Base-by-base conservation (phyloP, 495 filamentous ascomycete genomes). In the Apiosordaria backusii region DNA sequence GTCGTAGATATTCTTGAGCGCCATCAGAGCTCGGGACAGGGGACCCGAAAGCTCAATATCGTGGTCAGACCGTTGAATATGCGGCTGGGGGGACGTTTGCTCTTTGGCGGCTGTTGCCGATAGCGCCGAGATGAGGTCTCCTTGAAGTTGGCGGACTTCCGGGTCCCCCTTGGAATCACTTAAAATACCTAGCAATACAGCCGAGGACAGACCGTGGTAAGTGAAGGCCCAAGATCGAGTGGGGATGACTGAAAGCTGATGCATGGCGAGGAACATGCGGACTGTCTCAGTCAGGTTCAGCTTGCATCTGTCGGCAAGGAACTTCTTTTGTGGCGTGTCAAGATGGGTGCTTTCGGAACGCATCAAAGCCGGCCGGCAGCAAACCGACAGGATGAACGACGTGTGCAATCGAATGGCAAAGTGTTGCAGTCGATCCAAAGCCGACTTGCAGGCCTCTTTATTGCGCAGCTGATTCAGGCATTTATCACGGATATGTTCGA, bases 161-260 rank as follows among this genome's bases (percentile, higher is more conserved):
- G 81, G 82, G 61, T 86, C 81, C 15, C 78, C 74, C 61, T 86
- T 84, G 5, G 84, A 85, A 64, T 90, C 88, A 27, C 85, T 83
- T 2, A 89, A 69, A 40, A 90, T 87, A 1, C 86, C 88, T 2
- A 90, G 81, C 1, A 90, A 78, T 2, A 90, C 80, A 2, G 87
- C 88, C 2, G 86, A 88, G 35, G 85, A 86, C 21, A 90, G 79
- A 9, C 85, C 85, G 61, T 88, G 86, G 64, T 89, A 88, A 0
- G 86, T 84, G 57, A 89, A 85, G 4, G 86, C 85, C 88, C 88
- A 90, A 16, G 85, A 88, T 22, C 87, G 82, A 6, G 85, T 85
- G 0, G 87, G 86, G 55, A 87, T 87, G 1, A 87, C 80, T 4
- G 86, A 88, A 65, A 89, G 77, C 68, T 88, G 86, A 67, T 88